Percentiles rank a stretch among this genome's conserved stretches.
phyloP scores from a whole-genome alignment of 108 stramenopile species.

The Pseudonitzschia multiseries region DNA sequence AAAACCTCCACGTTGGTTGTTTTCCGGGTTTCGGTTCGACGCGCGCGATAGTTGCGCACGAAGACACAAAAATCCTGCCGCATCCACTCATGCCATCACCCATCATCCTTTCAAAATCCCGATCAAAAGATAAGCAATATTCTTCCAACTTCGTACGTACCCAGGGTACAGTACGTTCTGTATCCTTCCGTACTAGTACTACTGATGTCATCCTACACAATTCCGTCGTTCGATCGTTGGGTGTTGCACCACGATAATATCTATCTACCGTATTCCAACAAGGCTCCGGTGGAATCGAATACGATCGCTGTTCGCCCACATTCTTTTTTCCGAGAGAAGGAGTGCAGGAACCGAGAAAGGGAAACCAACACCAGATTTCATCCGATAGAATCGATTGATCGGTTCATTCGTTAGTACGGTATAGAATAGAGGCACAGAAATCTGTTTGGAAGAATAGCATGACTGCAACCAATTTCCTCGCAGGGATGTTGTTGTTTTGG shows the following conservation, averaged over 20 bases:
- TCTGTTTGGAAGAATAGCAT: neutral
- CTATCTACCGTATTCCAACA: too few relatives aligned
- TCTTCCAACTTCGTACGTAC: too few relatives aligned
- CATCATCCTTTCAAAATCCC: neutral
- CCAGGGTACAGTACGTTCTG: neutral
- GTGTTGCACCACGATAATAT: too few relatives aligned
- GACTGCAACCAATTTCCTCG: neutral
- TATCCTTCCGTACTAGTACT: neutral
- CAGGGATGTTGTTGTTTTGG: conserved; percentile 15
- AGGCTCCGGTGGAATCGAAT: too few relatives aligned
- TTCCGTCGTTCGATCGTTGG: neutral
- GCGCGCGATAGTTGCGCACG: neutral
- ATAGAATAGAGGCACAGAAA: neutral
- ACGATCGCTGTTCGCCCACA: too few relatives aligned
- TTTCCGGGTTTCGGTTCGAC: neutral
- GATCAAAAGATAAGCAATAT: too few relatives aligned
- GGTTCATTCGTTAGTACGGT: neutral
- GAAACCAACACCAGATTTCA: too few relatives aligned
- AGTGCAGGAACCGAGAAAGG: too few relatives aligned
- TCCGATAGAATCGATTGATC: too few relatives aligned
- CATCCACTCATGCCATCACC: conserved; percentile 3
- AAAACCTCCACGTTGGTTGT: neutral
- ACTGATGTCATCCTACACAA: neutral
- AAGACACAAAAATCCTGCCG: neutral
- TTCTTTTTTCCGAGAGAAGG: too few relatives aligned